phyloP scores from a whole-genome alignment of 305 asterid species.

The Galium porrigens region DNA sequence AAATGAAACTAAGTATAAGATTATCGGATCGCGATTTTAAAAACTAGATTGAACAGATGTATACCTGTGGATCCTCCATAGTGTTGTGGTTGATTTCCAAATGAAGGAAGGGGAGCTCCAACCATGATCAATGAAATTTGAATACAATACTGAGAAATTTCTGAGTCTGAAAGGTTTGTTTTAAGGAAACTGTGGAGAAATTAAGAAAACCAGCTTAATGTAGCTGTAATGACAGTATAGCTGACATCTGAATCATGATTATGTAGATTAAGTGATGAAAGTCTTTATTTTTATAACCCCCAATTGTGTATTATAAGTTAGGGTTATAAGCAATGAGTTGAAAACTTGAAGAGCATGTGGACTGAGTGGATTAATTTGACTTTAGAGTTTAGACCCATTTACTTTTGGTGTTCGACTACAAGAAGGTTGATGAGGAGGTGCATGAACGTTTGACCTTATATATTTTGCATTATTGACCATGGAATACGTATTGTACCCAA shows the following conservation, averaged over 20 bases:
- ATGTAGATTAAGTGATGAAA: background rate
- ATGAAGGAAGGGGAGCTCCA: conserved; percentile 43
- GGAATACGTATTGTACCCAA: too few relatives aligned
- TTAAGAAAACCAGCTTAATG: background rate
- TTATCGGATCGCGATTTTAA: background rate
- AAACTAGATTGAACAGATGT: background rate
- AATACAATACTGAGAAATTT: background rate
- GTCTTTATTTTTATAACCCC: background rate
- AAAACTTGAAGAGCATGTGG: conserved; percentile 9
- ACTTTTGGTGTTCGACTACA: background rate
- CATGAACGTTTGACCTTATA: too few relatives aligned
- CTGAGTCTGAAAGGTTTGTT: background rate
- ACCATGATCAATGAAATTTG: conserved; percentile 28
- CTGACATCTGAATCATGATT: conserved; percentile 8
- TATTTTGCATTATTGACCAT: too few relatives aligned
- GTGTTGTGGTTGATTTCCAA: conserved; percentile 37
- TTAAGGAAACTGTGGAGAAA: background rate
- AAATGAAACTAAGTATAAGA: background rate
- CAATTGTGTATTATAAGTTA: background rate
- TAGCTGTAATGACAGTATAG: background rate
- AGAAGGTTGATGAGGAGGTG: background rate
- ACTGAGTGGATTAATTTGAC: background rate
- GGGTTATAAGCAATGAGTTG: background rate
- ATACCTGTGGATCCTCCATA: conserved; percentile 11
- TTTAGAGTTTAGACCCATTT: background rate